Percentiles rank a stretch among this genome's conserved stretches.
Evolutionary conservation across 2,329 filamentous ascomycete species (phyloP).

Genomic region (Aureobasidium sp.): DNA sequence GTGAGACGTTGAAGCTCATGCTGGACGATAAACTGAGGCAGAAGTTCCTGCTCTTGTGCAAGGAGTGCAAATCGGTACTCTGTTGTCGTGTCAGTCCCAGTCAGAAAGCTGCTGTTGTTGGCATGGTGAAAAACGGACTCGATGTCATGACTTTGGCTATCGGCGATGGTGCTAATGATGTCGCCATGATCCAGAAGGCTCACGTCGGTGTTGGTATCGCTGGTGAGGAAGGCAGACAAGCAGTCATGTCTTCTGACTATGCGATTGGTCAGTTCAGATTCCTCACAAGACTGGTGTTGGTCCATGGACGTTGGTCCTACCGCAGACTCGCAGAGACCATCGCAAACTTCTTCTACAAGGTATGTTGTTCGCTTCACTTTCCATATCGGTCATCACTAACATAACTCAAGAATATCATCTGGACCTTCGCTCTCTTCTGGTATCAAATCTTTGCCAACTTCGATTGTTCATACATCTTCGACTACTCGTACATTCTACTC

Average conservation of each 20-base stretch:
- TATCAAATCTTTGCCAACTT: slow-evolving; percentile 94
- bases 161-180: slow-evolving; percentile 90
- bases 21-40: slow-evolving; percentile 75
- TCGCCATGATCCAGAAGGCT: slow-evolving; percentile 96
- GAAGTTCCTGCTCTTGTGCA: slow-evolving; percentile 90
- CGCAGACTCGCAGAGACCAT: slow-evolving; percentile 84
- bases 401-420: slow-evolving; percentile 70
- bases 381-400: not conserved
- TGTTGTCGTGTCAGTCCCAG: slow-evolving; percentile 96
- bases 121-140: slow-evolving; percentile 88
- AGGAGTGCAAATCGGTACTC: slow-evolving; percentile 91
- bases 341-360: slow-evolving; percentile 99
- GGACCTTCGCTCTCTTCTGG: slow-evolving; percentile 96
- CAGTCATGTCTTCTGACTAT: slow-evolving; percentile 94
- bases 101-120: slow-evolving; percentile 91
- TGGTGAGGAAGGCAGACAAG: slow-evolving; percentile 84
- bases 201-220: slow-evolving; percentile 96
- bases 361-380: slow-evolving; percentile 24
- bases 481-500: slow-evolving; percentile 94
- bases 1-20: slow-evolving; percentile 83
- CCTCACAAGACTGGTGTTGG: slow-evolving; percentile 73
- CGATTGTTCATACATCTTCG: slow-evolving; percentile 93
- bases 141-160: slow-evolving; percentile 95
- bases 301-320: slow-evolving; percentile 96
- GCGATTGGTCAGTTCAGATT: slow-evolving; percentile 92